phyloP scores from a whole-genome alignment of 2,329 filamentous ascomycete genomes.

The Neurospora sp. region DNA sequence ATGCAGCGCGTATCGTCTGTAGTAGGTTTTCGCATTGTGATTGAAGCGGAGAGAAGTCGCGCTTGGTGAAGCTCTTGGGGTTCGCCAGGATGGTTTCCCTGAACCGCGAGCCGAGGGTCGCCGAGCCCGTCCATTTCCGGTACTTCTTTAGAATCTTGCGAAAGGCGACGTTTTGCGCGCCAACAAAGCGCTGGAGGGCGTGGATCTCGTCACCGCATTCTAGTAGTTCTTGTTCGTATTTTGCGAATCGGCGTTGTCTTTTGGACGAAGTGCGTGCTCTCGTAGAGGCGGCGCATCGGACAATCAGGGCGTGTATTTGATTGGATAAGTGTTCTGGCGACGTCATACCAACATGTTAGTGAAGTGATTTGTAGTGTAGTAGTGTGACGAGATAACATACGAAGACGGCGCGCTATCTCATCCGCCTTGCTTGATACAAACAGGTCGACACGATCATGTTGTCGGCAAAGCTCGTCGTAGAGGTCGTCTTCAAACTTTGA shows the following conservation, averaged over 20 bases:
- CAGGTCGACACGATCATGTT: constrained; percentile 68
- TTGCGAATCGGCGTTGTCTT: constrained; percentile 41
- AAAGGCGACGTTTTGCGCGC: constrained; percentile 66
- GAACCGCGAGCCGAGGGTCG: constrained; percentile 53
- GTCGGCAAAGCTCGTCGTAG: constrained; percentile 57
- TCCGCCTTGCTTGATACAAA: constrained; percentile 74
- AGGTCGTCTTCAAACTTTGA: constrained; percentile 61
- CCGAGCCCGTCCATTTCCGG: constrained; percentile 74
- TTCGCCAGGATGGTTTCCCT: constrained; percentile 53
- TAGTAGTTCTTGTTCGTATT: constrained; percentile 41
- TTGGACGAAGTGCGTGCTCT: constrained; percentile 30
- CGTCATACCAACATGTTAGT: constrained; percentile 13
- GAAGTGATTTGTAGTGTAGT: constrained; percentile 10
- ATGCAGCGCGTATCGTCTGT: constrained; percentile 34
- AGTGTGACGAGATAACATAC: constrained; percentile 32
- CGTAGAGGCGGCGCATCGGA: constrained; percentile 29
- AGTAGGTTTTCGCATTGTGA: constrained; percentile 41
- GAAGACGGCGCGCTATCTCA: constrained; percentile 61
- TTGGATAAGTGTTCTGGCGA: constrained; percentile 37
- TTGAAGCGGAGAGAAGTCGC: constrained; percentile 49
- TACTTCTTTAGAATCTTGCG: constrained; percentile 82
- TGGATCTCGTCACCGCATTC: constrained; percentile 62
- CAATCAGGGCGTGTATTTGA: constrained; percentile 36
- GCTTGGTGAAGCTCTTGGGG: constrained; percentile 61
- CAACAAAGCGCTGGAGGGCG: constrained; percentile 60